Evolutionary conservation across 768 basidiomycete genomes (phyloP), one percentile per base, ranked within the genome.

Genomic region (Coprinellus aureogranulatus): DNA sequence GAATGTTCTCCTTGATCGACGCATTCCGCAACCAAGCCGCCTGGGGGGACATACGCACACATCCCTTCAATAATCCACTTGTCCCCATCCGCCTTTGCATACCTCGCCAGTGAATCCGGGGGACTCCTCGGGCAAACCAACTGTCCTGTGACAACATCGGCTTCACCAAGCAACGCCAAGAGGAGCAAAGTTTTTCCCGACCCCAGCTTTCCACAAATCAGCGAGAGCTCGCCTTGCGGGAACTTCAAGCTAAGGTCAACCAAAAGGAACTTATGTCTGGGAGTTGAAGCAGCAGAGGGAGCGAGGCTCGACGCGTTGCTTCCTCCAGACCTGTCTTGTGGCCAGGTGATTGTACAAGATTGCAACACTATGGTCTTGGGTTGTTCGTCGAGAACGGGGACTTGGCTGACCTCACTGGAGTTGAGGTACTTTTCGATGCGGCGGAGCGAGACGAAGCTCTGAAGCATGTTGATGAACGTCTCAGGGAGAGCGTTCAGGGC

Each of bases 401-500:
- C 85, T 1, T 78, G 70, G 1, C 79, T 68, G 18, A 97, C 85
- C 71, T 98, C 94, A 1, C 82, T 81, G 9, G 82, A 79, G 48
- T 83, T 74, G 25, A 97, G 81, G 70, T 95, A 97, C 64, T 91
- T 94, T 68, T 95, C 93, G 59, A 97, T 94, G 51, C 94, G 90
- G 18, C 89, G 86, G 50, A 94, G 76, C 11, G 92, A 94, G 16
- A 97, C 91, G 46, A 90, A 78, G 54, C 86, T 83, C 75, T 97
- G 94, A 5, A 96, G 77, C 75, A 92, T 80, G 65, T 92, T 91
- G 70, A 97, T 92, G 66, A 95, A 86, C 0, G 92, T 93, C 69
- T 95, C 93, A 0, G 94, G 94, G 4, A 97, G 80, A 0, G 89
- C 89, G 63, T 88, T 93, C 54, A 96, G 79, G 5, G 89, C 91